Evolutionary conservation across 805 yeast species (phyloP).

Genomic region (Cyberlindnera japonica): DNA sequence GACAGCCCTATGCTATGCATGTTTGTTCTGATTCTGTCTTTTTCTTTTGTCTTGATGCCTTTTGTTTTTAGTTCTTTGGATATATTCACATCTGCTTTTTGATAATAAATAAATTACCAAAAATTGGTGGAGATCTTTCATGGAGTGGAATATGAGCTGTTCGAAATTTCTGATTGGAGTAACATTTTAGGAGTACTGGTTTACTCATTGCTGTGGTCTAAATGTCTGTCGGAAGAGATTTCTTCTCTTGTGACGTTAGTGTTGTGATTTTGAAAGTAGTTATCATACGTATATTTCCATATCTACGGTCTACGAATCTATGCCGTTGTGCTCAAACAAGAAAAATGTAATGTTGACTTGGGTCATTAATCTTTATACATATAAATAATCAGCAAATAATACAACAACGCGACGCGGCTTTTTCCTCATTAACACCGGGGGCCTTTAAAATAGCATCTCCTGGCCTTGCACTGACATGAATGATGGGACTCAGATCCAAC

Average conservation of each 20-base stretch:
- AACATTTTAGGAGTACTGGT: not conserved
- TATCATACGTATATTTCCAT: not conserved
- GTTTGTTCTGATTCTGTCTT: not conserved
- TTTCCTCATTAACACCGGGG: constrained; percentile 3
- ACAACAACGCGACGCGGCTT: constrained; percentile 11
- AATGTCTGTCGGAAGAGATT: too few relatives aligned
- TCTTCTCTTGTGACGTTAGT: too few relatives aligned
- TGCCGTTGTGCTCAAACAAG: not conserved
- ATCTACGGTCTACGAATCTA: not conserved
- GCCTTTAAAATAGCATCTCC: not conserved
- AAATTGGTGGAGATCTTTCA: too few relatives aligned
- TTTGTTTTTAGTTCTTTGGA: not conserved
- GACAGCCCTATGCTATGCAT: not conserved
- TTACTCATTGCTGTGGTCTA: too few relatives aligned
- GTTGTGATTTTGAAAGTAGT: too few relatives aligned
- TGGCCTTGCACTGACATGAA: constrained; percentile 32
- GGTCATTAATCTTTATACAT: not conserved
- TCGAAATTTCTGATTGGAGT: too few relatives aligned
- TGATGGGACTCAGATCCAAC: constrained; percentile 23
- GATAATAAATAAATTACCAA: too few relatives aligned
- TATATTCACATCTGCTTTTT: too few relatives aligned
- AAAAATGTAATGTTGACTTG: too few relatives aligned
- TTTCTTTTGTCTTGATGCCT: not conserved
- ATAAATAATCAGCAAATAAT: constrained; percentile 8
- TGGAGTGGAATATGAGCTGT: too few relatives aligned